Evolutionary conservation across 1,139 yeast species (phyloP).

Genomic region (Saccharomycopsis phalli): DNA sequence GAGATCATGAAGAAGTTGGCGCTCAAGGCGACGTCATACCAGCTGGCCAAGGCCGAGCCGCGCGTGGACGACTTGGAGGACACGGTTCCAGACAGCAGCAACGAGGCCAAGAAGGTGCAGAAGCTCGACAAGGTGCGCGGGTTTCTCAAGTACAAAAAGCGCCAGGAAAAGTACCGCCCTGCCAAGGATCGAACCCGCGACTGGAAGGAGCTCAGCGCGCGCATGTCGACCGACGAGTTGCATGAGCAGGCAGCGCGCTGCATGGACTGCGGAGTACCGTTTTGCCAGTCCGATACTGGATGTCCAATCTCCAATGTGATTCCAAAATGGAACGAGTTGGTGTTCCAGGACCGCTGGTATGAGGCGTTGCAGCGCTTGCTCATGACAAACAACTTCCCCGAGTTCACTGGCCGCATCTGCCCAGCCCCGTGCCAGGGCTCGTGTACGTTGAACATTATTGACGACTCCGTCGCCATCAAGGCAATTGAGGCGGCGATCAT

Average conservation of each 20-base stretch:
- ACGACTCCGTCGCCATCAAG: constrained; percentile 94
- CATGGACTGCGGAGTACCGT: constrained; percentile 99
- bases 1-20: constrained; percentile 41
- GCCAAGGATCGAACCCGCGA: constrained; percentile 72
- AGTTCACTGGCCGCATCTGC: constrained; percentile 95
- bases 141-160: constrained; percentile 86
- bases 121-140: constrained; percentile 81
- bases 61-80: constrained; percentile 86
- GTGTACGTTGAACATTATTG: constrained; percentile 89
- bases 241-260: constrained; percentile 95
- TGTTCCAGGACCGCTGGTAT: constrained; percentile 90
- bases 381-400: constrained; percentile 98
- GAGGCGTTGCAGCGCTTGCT: constrained; percentile 86
- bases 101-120: constrained; percentile 47
- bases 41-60: constrained; percentile 54
- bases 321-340: constrained; percentile 97
- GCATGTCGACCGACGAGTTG: constrained; percentile 79
- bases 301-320: constrained; percentile 96
- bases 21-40: constrained; percentile 40
- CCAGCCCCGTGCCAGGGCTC: constrained; percentile 99
- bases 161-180: constrained; percentile 78
- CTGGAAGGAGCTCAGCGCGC: constrained; percentile 84
- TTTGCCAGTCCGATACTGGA: constrained; percentile 96
- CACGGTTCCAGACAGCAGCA: constrained; percentile 59
- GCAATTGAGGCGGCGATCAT: constrained; percentile 94